These are phyloP conservation scores for Emericellopsis cladophorae DNA, from an alignment of 2,329 filamentous ascomycete genomes.

Conservation along the genomic window DNA sequence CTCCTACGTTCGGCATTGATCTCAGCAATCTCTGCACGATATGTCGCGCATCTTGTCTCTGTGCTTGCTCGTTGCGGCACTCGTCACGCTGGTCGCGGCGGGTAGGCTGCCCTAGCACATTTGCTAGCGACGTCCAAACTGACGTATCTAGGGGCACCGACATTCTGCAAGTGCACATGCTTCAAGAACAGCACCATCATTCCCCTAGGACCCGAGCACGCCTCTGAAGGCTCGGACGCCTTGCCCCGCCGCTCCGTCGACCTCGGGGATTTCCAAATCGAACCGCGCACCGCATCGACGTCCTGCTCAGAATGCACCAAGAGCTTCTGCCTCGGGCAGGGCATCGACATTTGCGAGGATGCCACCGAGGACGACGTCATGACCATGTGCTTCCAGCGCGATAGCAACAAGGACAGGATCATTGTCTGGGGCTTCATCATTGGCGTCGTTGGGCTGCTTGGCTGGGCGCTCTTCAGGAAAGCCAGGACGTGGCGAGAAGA, in stretches of 20 bases:
- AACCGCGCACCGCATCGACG: constrained; percentile 9
- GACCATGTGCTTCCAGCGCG: constrained; percentile 53
- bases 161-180: constrained; percentile 60
- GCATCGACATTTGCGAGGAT: constrained; percentile 49
- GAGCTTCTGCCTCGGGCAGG: constrained; percentile 47
- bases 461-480: constrained; percentile 43
- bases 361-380: constrained; percentile 49
- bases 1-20: not conserved
- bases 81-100: constrained; percentile 23
- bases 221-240: constrained; percentile 2
- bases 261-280: constrained; percentile 2
- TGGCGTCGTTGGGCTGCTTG: constrained; percentile 43
- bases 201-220: constrained; percentile 35
- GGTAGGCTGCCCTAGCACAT: constrained; percentile 6
- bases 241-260: not conserved
- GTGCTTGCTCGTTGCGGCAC: constrained; percentile 19
- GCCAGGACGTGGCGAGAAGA: constrained; percentile 26
- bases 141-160: constrained; percentile 37
- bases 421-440: constrained; percentile 54
- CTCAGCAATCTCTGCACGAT: constrained; percentile 3
- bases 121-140: not conserved
- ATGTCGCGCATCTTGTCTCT: constrained; percentile 27
- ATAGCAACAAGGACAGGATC: constrained; percentile 53
- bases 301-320: constrained; percentile 52
- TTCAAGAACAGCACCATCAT: constrained; percentile 59